Conservation (phyloP, 2,329 filamentous ascomycete species). For the Diaporthe humulicola region DNA sequence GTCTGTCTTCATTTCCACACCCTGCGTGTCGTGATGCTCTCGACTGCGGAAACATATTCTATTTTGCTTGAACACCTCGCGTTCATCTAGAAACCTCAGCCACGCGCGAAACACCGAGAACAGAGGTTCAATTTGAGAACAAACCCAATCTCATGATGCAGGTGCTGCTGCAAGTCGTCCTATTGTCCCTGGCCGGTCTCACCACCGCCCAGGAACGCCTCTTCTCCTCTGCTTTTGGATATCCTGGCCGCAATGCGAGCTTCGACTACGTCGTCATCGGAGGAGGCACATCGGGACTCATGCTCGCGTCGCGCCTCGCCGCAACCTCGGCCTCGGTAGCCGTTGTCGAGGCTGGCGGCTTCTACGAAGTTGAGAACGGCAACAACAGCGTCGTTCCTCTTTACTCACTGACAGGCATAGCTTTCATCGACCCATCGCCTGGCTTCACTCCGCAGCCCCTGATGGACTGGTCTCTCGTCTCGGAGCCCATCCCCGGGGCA, state of each 20-base stretch:
- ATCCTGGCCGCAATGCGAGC: constrained; percentile 31
- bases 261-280: constrained; percentile 38
- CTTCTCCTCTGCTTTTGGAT: constrained; percentile 29
- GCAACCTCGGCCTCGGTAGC: constrained; percentile 27
- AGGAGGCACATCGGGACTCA: constrained; percentile 34
- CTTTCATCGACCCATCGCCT: constrained; percentile 21
- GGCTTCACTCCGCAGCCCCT: constrained; percentile 34
- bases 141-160: neutral
- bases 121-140: too few species aligned
- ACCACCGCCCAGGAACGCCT: constrained; percentile 2
- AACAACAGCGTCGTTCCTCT: constrained; percentile 36
- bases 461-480: constrained; percentile 37
- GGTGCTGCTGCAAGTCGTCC: neutral
- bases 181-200: neutral
- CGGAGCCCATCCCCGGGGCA: constrained; percentile 17
- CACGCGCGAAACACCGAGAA: neutral
- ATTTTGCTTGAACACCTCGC: neutral
- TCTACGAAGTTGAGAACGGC: constrained; percentile 36
- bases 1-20: neutral
- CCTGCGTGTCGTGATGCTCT: neutral
- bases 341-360: constrained; percentile 33
- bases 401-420: constrained; percentile 19
- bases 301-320: constrained; percentile 33
- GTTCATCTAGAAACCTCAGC: too few species aligned
- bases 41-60: neutral